A percentile compares a stretch with the other conserved stretches of the same genome.
phyloP scores from a whole-genome alignment of 495 filamentous ascomycete species.

The Penicillium odoratum region DNA sequence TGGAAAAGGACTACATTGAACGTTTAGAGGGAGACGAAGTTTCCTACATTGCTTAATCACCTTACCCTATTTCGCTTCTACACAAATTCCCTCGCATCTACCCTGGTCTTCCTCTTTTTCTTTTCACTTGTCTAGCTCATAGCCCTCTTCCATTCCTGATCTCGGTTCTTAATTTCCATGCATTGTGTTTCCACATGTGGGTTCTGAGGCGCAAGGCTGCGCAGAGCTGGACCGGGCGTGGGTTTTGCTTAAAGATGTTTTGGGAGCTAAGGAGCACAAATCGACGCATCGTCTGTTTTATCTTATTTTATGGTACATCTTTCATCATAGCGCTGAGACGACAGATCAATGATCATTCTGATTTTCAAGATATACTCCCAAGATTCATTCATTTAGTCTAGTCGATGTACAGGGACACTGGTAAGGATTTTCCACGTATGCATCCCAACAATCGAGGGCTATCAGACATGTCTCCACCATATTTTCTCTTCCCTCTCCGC shows the following conservation, averaged over 20 bases:
- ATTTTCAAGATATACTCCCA: background rate
- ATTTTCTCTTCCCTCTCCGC: constrained; percentile 4
- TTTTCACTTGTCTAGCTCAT: constrained; percentile 17
- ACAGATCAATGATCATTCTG: constrained; percentile 39
- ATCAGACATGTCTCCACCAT: constrained; percentile 6
- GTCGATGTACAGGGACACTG: no score
- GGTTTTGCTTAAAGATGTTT: constrained; percentile 14
- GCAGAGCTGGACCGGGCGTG: constrained; percentile 4
- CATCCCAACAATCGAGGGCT: no score
- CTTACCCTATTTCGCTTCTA: background rate
- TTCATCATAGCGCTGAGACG: constrained; percentile 40
- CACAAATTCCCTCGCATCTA: constrained; percentile 10
- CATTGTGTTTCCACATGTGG: no score
- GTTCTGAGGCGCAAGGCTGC: background rate
- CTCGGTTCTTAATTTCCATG: background rate
- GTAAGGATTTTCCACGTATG: no score
- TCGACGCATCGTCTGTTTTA: constrained; percentile 40
- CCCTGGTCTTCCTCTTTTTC: constrained; percentile 9
- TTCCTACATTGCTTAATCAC: constrained; percentile 74
- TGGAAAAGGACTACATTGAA: constrained; percentile 99
- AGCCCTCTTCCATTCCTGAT: background rate
- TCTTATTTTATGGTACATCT: constrained; percentile 31
- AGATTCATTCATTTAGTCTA: no score
- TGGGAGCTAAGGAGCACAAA: constrained; percentile 31
- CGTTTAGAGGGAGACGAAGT: constrained; percentile 91